Conservation (phyloP, 2,329 filamentous ascomycete genomes). For the Aspergillus clavatus region DNA sequence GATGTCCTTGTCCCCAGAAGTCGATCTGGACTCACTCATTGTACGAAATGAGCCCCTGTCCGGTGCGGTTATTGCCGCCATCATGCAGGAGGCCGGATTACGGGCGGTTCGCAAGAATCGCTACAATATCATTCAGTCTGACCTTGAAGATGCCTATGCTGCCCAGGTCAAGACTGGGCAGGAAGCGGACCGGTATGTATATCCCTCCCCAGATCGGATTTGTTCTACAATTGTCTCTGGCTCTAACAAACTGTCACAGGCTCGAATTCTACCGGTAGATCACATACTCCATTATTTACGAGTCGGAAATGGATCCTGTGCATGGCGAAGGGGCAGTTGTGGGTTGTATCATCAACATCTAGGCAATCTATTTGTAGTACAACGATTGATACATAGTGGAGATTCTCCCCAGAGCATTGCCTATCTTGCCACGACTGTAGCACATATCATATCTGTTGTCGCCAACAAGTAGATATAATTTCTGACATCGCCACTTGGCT, state of each 20-base stretch:
- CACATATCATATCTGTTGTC: neutral
- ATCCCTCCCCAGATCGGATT: conserved; percentile 8
- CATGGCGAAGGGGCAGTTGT: conserved; percentile 21
- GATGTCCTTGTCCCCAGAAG: conserved; percentile 96
- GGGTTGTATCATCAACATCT: conserved; percentile 29
- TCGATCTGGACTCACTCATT: conserved; percentile 92
- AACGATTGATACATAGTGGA: conserved; percentile 11
- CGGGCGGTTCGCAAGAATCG: conserved; percentile 94
- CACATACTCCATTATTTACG: conserved; percentile 3
- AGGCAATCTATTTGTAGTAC: conserved; percentile 15
- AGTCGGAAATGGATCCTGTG: conserved; percentile 11
- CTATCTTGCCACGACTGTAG: neutral
- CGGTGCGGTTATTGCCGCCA: conserved; percentile 92
- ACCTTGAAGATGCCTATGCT: conserved; percentile 95
- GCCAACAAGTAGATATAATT: neutral
- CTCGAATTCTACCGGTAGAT: conserved; percentile 81
- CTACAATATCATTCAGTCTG: conserved; percentile 97
- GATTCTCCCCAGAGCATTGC: conserved; percentile 9
- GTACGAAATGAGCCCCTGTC: conserved; percentile 93
- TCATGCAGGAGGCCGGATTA: conserved; percentile 98
- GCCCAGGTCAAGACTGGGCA: conserved; percentile 86
- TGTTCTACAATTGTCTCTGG: conserved; percentile 25
- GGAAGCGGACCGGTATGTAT: conserved; percentile 59
- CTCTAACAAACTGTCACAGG: conserved; percentile 55
- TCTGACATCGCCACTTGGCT: neutral